A percentile compares a stretch with the other conserved stretches of the same genome.
Evolutionary conservation across 805 yeast genomes (phyloP).

Genomic region (Yarrowia phangngaensis): DNA sequence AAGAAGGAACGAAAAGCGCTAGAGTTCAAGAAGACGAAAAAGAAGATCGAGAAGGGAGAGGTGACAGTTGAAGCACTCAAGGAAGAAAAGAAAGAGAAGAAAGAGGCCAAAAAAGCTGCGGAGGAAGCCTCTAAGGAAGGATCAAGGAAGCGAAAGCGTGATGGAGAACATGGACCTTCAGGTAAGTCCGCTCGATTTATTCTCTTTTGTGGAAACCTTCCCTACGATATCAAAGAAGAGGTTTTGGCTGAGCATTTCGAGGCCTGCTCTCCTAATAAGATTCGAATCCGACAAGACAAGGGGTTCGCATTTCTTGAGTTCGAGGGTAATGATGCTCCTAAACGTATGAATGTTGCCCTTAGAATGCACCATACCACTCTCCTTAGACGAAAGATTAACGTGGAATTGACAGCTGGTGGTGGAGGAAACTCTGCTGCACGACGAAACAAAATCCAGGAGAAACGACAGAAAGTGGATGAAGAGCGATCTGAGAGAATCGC

Average conservation of each 20-base stretch:
- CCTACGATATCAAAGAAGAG: conserved; percentile 61
- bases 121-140: conserved; percentile 31
- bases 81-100: conserved; percentile 38
- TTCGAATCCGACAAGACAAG: conserved; percentile 66
- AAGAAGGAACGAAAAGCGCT: conserved; percentile 37
- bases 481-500: conserved; percentile 63
- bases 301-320: conserved; percentile 93
- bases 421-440: conserved; percentile 79
- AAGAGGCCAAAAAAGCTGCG: conserved; percentile 36
- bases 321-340: conserved; percentile 62
- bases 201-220: conserved; percentile 86
- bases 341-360: conserved; percentile 79
- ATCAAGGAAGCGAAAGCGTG: conserved; percentile 51
- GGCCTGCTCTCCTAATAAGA: conserved; percentile 59
- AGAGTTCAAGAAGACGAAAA: conserved; percentile 33
- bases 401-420: conserved; percentile 96
- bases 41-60: conserved; percentile 43
- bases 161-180: conserved; percentile 20
- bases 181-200: conserved; percentile 77
- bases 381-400: conserved; percentile 76
- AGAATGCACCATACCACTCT: conserved; percentile 74
- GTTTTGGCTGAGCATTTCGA: conserved; percentile 71
- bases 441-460: conserved; percentile 62
- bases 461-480: conserved; percentile 68
- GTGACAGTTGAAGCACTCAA: conserved; percentile 36